Percentiles rank a stretch among this genome's conserved stretches.
These are phyloP conservation scores for Fusarium gaditjirri DNA, from an alignment of 2,329 filamentous ascomycete genomes.

Conservation along the genomic window DNA sequence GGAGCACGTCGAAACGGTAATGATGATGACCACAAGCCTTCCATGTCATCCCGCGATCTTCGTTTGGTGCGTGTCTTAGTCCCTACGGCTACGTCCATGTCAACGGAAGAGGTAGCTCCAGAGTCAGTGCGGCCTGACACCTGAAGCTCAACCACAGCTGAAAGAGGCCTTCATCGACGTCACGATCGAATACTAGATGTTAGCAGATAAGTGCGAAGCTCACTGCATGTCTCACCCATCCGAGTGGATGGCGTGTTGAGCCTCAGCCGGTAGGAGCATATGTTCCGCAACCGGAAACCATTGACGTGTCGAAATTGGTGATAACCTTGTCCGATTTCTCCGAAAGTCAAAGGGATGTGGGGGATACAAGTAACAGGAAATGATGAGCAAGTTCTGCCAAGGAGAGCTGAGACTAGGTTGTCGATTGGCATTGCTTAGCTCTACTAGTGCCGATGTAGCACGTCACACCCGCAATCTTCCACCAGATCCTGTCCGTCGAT, in stretches of 20 bases:
- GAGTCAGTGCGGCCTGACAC: not conserved
- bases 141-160: slow-evolving; percentile 18
- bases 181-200: not conserved
- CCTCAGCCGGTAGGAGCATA: not conserved
- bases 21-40: slow-evolving; percentile 28
- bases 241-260: slow-evolving; percentile 13
- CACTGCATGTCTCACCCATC: slow-evolving; percentile 16
- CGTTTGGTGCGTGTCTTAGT: slow-evolving; percentile 19
- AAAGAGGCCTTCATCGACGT: slow-evolving; percentile 15
- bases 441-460: not conserved
- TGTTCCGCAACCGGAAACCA: slow-evolving; percentile 17
- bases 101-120: not conserved
- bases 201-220: not conserved
- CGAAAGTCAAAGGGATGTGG: slow-evolving; percentile 1
- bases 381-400: slow-evolving; percentile 10
- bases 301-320: not conserved
- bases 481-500: slow-evolving; percentile 33
- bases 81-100: slow-evolving; percentile 9
- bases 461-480: slow-evolving; percentile 21
- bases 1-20: not conserved
- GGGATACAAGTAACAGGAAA: slow-evolving; percentile 16
- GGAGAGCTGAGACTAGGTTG: slow-evolving; percentile 22
- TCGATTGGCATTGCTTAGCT: slow-evolving; percentile 14
- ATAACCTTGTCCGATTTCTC: slow-evolving; percentile 14
- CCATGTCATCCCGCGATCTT: slow-evolving; percentile 37